Evolutionary conservation across 1,284 basidiomycete species (phyloP).

Genomic region (Sporisorium reilianum): DNA sequence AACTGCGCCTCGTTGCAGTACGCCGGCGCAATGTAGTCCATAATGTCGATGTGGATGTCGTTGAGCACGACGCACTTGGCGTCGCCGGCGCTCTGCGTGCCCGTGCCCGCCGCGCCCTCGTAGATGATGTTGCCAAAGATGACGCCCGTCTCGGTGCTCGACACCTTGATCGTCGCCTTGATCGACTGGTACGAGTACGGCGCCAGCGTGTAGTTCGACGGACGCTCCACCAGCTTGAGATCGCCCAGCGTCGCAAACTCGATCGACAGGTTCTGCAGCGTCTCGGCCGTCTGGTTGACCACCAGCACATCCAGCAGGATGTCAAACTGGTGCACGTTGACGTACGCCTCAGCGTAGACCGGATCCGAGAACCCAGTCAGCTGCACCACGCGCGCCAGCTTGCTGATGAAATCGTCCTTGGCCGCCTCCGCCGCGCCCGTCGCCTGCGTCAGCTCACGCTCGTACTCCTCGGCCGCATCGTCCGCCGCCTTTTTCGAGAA

Average conservation of each 20-base stretch:
- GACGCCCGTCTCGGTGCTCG: slow-evolving; percentile 89
- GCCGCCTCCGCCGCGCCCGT: slow-evolving; percentile 83
- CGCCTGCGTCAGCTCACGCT: slow-evolving; percentile 87
- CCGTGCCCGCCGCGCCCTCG: slow-evolving; percentile 73
- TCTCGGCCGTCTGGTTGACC: slow-evolving; percentile 95
- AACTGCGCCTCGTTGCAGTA: slow-evolving; percentile 95
- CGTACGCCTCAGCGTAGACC: slow-evolving; percentile 97
- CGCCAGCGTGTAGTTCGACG: slow-evolving; percentile 89
- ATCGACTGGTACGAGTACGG: slow-evolving; percentile 98
- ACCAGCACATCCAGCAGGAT: slow-evolving; percentile 92
- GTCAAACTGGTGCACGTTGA: slow-evolving; percentile 98
- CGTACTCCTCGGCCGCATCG: slow-evolving; percentile 75
- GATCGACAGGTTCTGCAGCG: slow-evolving; percentile 93
- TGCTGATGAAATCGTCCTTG: slow-evolving; percentile 95
- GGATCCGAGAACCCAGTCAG: slow-evolving; percentile 98
- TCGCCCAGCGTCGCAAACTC: slow-evolving; percentile 98
- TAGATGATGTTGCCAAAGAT: slow-evolving; percentile 99
- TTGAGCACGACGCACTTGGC: slow-evolving; percentile 86
- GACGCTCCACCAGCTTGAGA: slow-evolving; percentile 95
- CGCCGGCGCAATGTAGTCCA: slow-evolving; percentile 99
- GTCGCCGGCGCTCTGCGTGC: slow-evolving; percentile 67
- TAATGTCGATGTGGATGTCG: slow-evolving; percentile 98
- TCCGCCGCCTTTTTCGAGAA: slow-evolving; percentile 86
- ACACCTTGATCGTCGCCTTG: slow-evolving; percentile 96
- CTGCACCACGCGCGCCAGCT: slow-evolving; percentile 93